phyloP scores from a whole-genome alignment of 768 basidiomycete genomes.

The Trametes maxima region DNA sequence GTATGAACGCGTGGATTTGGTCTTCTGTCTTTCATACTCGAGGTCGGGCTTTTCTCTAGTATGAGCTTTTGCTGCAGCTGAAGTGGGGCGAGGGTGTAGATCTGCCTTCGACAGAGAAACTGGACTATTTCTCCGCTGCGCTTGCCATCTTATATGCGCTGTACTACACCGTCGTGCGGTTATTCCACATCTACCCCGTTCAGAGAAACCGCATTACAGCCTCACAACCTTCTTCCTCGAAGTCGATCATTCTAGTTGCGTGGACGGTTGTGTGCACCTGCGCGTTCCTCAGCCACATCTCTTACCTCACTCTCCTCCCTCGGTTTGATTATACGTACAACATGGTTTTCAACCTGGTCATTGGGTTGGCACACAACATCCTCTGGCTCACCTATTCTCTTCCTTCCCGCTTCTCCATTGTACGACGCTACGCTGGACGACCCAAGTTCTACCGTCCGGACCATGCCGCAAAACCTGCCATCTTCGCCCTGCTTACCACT shows the following conservation, averaged over 20 bases:
- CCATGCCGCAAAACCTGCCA: constrained; percentile 53
- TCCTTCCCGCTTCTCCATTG: constrained; percentile 46
- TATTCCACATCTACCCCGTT: constrained; percentile 70
- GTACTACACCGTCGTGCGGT: constrained; percentile 74
- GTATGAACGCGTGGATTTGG: constrained; percentile 93
- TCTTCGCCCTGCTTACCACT: constrained; percentile 71
- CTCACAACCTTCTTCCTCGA: constrained; percentile 15
- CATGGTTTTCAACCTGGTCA: constrained; percentile 75
- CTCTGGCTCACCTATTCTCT: constrained; percentile 80
- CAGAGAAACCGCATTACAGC: constrained; percentile 28
- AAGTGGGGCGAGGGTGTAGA: constrained; percentile 50
- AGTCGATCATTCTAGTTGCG: constrained; percentile 15
- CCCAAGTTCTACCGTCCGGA: constrained; percentile 60
- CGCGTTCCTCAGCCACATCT: constrained; percentile 67
- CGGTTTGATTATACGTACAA: constrained; percentile 96
- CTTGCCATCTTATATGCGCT: constrained; percentile 80
- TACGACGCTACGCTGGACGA: constrained; percentile 57
- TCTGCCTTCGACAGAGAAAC: constrained; percentile 76
- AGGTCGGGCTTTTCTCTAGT: constrained; percentile 52
- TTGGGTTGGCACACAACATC: constrained; percentile 79
- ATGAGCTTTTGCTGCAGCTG: constrained; percentile 4
- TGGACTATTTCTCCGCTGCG: constrained; percentile 96
- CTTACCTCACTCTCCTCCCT: constrained; percentile 74
- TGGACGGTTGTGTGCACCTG: constrained; percentile 60
- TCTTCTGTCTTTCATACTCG: constrained; percentile 90